Base-by-base conservation (phyloP, 768 basidiomycete genomes). In the Macrocybe gigantea region DNA sequence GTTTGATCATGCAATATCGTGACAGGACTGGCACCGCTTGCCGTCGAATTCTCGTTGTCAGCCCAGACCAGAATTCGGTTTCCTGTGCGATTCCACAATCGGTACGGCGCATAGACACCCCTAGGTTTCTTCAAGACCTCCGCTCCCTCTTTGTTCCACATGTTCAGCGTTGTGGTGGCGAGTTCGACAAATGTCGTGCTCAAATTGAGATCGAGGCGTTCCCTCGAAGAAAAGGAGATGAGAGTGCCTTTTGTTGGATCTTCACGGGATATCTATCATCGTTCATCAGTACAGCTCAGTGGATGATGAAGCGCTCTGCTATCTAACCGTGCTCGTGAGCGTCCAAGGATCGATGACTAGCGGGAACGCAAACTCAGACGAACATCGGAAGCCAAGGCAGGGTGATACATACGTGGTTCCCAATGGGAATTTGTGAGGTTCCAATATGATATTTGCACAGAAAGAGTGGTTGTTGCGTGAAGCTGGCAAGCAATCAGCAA, bases 401-500 rank as follows among this genome's bases (percentile, higher is more conserved):
- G 22, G 22, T 22, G 22, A 22, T 4, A 22, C 83, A 53, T 60
- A 88, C 88, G 63, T 31, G 96, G 95, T 65, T 98, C 96, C 93
- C 96, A 99, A 59, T 98, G 93, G 41, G 96, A 98, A 60, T 96
- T 97, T 15, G 85, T 84, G 43, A 98, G 66, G 64, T 99, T 99
- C 91, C 93, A 99, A 59, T 96, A 99, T 50, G 83, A 92, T 62
- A 96, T 85, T 43, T 85, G 82, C 2, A 83, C 84, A 15, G 85
- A 82, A 58, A 97, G 71, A 0, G 86, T 84, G 1, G 88, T 87
- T 5, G 85, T 83, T 5, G 91, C 88, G 60, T 86, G 85, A 39
- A 98, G 67, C 95, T 97, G 53, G 37, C 35, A 15, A 15, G 1
- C 41, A 9, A 14, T 14, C 1, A 38, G 33, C 2, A 31, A 22